These are phyloP conservation scores for Apiospora phragmitis DNA, from an alignment of 2,329 filamentous ascomycete genomes.

Conservation along the genomic window DNA sequence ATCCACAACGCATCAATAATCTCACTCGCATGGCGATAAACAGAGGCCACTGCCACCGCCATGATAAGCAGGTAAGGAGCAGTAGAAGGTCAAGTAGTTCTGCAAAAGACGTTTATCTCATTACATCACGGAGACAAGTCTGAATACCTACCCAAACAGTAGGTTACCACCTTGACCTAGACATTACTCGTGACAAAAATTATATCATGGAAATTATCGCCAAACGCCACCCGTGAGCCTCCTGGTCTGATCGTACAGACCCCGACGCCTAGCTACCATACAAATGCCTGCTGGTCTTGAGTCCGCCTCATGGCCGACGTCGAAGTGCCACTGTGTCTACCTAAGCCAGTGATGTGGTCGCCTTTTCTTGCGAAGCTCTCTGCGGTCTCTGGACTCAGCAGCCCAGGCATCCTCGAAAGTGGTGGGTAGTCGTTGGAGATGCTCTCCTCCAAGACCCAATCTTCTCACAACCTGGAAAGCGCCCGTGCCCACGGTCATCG, in stretches of 20 bases:
- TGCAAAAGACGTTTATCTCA: background rate
- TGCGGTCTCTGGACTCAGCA: background rate
- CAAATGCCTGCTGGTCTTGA: background rate
- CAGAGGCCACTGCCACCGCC: too few species aligned
- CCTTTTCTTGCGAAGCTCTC: background rate
- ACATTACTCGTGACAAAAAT: conserved; percentile 7
- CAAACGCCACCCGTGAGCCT: conserved; percentile 5
- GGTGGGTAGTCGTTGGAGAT: conserved; percentile 61
- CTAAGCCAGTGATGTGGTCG: background rate
- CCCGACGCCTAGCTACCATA: background rate
- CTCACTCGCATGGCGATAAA: background rate
- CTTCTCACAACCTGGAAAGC: conserved; percentile 85
- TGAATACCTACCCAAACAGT: background rate
- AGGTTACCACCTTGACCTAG: background rate
- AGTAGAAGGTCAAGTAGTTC: background rate
- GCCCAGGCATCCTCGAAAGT: conserved; percentile 71
- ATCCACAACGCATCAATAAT: background rate
- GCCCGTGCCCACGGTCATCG: conserved; percentile 87
- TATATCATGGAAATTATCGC: background rate
- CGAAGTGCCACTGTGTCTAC: background rate
- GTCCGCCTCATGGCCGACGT: background rate
- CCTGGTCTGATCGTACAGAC: background rate
- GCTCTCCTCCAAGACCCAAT: conserved; percentile 63
- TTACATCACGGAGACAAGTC: background rate
- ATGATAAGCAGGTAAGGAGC: background rate